Percentiles rank a stretch among this genome's conserved stretches.
Conservation (phyloP, 129 eudicot genomes). For the Escallonia rubra region DNA sequence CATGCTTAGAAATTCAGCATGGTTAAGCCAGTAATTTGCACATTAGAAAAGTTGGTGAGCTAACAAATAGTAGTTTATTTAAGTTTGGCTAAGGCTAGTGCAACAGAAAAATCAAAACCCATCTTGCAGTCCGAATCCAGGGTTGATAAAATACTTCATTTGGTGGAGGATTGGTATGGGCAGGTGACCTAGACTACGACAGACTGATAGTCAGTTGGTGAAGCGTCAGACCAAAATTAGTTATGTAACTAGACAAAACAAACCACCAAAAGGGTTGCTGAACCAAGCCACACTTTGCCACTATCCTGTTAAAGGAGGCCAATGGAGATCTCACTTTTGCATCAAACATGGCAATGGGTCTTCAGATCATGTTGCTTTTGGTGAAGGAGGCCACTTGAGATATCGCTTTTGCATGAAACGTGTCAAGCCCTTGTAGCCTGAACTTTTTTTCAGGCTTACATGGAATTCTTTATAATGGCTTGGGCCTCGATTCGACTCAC, state of each 20-base stretch:
- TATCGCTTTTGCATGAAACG: too few species aligned
- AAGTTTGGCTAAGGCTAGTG: neutral
- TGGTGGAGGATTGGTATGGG: neutral
- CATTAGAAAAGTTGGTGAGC: neutral
- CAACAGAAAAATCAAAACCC: neutral
- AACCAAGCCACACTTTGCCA: neutral
- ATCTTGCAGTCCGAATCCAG: neutral
- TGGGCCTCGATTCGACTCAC: too few species aligned
- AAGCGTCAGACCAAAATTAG: slow-evolving; percentile 1
- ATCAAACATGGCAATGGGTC: too few species aligned
- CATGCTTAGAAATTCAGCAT: neutral
- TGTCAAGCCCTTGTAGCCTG: too few species aligned
- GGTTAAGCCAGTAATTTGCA: neutral
- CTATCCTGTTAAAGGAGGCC: neutral
- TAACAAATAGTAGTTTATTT: neutral
- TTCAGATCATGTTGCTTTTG: too few species aligned
- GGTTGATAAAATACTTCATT: neutral
- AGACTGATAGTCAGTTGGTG: neutral
- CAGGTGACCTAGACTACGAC: slow-evolving; percentile 5
- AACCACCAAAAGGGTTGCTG: neutral
- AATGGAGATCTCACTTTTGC: neutral
- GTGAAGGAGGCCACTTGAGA: too few species aligned
- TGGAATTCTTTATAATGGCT: too few species aligned
- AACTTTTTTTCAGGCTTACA: too few species aligned
- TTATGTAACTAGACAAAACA: neutral